Percentiles rank a stretch among this genome's conserved stretches.
These are phyloP conservation scores for Nannochloropsis salina DNA, from an alignment of 108 stramenopile genomes.

Conservation along the genomic window DNA sequence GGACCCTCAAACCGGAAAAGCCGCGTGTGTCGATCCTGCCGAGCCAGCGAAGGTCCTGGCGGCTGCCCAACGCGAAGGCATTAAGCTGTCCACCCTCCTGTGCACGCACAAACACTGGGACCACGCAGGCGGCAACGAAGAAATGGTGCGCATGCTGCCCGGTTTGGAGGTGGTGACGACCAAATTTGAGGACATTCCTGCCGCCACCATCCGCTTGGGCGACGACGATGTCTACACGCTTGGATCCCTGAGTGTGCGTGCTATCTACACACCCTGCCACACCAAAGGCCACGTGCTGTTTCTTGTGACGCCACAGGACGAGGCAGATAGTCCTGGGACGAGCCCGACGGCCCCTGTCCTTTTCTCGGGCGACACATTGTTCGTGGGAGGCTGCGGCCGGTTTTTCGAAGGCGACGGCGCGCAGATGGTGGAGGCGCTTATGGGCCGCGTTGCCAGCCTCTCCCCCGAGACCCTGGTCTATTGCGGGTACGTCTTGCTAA, in stretches of 20 bases:
- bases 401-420: conserved; percentile 55
- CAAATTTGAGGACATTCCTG: conserved; percentile 41
- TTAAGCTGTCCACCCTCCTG: conserved; percentile 56
- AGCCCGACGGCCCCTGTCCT: conserved; percentile 37
- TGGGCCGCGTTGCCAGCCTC: conserved; percentile 45
- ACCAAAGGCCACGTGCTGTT: conserved; percentile 63
- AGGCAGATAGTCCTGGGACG: neutral
- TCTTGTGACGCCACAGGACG: conserved; percentile 33
- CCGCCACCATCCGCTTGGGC: conserved; percentile 43
- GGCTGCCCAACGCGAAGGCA: conserved; percentile 51
- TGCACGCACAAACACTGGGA: conserved; percentile 72
- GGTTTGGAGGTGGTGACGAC: conserved; percentile 47
- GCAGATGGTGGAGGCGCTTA: conserved; percentile 40
- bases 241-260: conserved; percentile 51
- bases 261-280: conserved; percentile 63
- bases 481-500: conserved; percentile 47
- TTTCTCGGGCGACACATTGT: conserved; percentile 69
- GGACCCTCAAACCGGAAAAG: conserved; percentile 46
- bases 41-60: conserved; percentile 53
- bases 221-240: conserved; percentile 55
- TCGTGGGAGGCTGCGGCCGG: conserved; percentile 63
- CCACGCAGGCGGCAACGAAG: conserved; percentile 64
- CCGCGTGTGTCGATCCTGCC: conserved; percentile 64
- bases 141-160: conserved; percentile 49
- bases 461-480: conserved; percentile 60